These are phyloP conservation scores for Chlamydomonas asymmetrica DNA, from an alignment of 139 green algal genomes.

Conservation along the genomic window DNA sequence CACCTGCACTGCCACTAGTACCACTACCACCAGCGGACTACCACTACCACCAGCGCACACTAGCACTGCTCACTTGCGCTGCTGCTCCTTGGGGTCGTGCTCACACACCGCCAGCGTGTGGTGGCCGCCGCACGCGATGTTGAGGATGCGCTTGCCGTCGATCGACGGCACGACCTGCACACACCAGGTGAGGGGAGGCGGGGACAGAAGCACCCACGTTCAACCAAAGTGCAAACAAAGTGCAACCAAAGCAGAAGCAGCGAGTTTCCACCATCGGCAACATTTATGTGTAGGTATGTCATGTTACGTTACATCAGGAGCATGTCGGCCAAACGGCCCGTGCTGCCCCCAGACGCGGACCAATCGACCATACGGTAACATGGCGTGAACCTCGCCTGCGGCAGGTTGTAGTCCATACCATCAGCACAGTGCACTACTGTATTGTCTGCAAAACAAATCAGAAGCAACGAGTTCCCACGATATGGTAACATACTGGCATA, in stretches of 20 bases:
- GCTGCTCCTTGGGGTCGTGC: slow-evolving; percentile 51
- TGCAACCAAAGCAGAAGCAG: background rate
- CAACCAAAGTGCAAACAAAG: background rate
- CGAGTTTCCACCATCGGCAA: background rate
- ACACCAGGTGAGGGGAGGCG: background rate
- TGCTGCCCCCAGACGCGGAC: background rate
- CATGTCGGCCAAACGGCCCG: background rate
- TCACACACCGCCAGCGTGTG: slow-evolving; percentile 70
- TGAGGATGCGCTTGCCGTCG: slow-evolving; percentile 48
- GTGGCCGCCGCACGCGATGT: slow-evolving; percentile 63
- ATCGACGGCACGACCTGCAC: slow-evolving; percentile 35
- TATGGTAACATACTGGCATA: background rate
- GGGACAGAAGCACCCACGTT: background rate
- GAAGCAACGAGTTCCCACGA: background rate
- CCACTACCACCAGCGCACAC: too few species aligned
- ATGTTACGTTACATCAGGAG: background rate
- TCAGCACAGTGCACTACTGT: background rate
- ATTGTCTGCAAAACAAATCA: background rate
- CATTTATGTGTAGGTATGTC: slow-evolving; percentile 1
- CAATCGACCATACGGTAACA: background rate
- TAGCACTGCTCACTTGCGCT: too few species aligned
- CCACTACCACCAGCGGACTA: too few species aligned
- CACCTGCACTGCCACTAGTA: too few species aligned
- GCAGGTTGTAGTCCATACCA: background rate
- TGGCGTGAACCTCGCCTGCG: background rate